Percentiles rank a stretch among this genome's conserved stretches.
Evolutionary conservation across 495 filamentous ascomycete genomes (phyloP).

Genomic region (Podospora didyma): DNA sequence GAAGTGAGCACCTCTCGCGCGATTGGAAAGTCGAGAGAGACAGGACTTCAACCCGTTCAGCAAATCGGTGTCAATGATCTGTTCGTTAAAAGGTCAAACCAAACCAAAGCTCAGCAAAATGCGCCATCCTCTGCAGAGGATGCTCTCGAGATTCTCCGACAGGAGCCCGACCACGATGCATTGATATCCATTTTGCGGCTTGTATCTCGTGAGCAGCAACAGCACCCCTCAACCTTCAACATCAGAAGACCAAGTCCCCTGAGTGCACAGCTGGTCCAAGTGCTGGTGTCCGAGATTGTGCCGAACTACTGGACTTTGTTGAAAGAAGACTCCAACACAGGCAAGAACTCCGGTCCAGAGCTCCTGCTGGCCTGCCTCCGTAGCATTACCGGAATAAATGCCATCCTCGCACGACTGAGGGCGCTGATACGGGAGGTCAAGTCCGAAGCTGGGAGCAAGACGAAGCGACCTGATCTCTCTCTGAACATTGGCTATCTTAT

Average conservation of each 20-base stretch:
- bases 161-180: slow-evolving; percentile 57
- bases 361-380: slow-evolving; percentile 63
- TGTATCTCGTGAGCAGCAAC: slow-evolving; percentile 39
- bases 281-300: slow-evolving; percentile 63
- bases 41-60: slow-evolving; percentile 6
- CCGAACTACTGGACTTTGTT: slow-evolving; percentile 74
- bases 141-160: slow-evolving; percentile 59
- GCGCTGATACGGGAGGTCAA: slow-evolving; percentile 42
- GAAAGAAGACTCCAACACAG: slow-evolving; percentile 35
- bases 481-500: slow-evolving; percentile 39
- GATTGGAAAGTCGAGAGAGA: slow-evolving; percentile 2
- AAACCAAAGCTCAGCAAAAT: slow-evolving; percentile 4
- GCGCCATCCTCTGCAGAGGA: slow-evolving; percentile 48
- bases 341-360: slow-evolving; percentile 22
- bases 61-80: slow-evolving; percentile 11
- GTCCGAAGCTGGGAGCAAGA: slow-evolving; percentile 26
- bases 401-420: slow-evolving; percentile 59
- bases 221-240: slow-evolving; percentile 42
- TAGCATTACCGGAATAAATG: slow-evolving; percentile 69
- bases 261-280: slow-evolving; percentile 65
- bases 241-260: slow-evolving; percentile 60
- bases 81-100: slow-evolving; percentile 16
- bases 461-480: slow-evolving; percentile 30
- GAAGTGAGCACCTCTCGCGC: slow-evolving; percentile 36
- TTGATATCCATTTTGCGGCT: slow-evolving; percentile 50